These are phyloP conservation scores for Hypoxylon rickii DNA, from an alignment of 495 filamentous ascomycete genomes.

Conservation along the genomic window DNA sequence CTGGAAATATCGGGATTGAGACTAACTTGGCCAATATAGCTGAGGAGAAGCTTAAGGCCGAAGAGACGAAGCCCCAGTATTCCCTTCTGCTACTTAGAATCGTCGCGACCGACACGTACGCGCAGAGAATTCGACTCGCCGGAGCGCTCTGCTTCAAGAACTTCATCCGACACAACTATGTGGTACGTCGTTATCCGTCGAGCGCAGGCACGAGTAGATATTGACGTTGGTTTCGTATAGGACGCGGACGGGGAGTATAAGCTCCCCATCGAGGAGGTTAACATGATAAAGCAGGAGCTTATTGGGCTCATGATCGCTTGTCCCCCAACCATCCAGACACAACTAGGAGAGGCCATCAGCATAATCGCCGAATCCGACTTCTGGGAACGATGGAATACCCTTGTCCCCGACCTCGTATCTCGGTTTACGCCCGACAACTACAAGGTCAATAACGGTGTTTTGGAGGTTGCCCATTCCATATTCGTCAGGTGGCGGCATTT, in stretches of 20 bases:
- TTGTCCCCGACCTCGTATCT: constrained; percentile 80
- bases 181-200: constrained; percentile 49
- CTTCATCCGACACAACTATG: constrained; percentile 90
- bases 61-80: constrained; percentile 81
- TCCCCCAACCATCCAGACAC: constrained; percentile 82
- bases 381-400: constrained; percentile 90
- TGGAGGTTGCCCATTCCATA: constrained; percentile 97
- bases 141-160: constrained; percentile 98
- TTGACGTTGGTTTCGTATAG: constrained; percentile 39
- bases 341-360: constrained; percentile 94
- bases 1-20: background rate
- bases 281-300: constrained; percentile 88
- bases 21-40: constrained; percentile 63
- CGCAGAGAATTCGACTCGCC: constrained; percentile 79
- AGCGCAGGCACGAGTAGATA: background rate
- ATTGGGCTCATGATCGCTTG: constrained; percentile 96
- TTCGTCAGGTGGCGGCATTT: constrained; percentile 95
- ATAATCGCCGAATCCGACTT: constrained; percentile 98
- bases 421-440: constrained; percentile 78
- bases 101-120: constrained; percentile 70
- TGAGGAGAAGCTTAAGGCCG: constrained; percentile 72
- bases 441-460: constrained; percentile 84
- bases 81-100: constrained; percentile 87
- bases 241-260: constrained; percentile 94
- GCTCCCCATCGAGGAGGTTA: constrained; percentile 77